Evolutionary conservation across 495 filamentous ascomycete genomes (phyloP), one percentile per base, ranked within the genome.

Genomic region (Darksidea phi): DNA sequence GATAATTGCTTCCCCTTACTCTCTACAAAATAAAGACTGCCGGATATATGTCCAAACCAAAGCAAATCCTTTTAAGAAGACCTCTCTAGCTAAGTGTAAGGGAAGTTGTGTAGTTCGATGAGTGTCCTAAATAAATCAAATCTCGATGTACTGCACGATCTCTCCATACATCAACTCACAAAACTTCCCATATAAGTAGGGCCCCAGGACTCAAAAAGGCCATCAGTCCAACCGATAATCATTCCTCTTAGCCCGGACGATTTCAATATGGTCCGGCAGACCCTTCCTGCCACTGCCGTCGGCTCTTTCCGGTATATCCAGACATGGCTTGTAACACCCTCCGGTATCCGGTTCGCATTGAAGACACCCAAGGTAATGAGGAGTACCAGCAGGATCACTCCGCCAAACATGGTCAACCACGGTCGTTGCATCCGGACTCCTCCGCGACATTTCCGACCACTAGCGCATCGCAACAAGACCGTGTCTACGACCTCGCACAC

Each of bases 201-300:
- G 23, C 41, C 23, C 54, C 54, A 57, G 18, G 1, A 15, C 4
- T 57, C 54, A 47, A 57, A 57, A 18, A 57, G 21, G 1, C 54
- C 54, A 47, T 57, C 54, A 28, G 37, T 57, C 54, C 54, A 57
- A 1, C 54, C 54, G 26, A 57, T 57, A 3, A 57, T 57, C 54
- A 57, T 57, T 46, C 54, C 54, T 26, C 54, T 25, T 1, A 57
- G 38, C 37, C 54, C 54, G 1, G 54, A 38, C 2, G 36, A 46
- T 18, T 23, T 57, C 11, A 57, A 21, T 11, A 2, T 2, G 13
- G 23, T 20, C 15, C n/a, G 10, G 26, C 54, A 57, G 18, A 57
- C 54, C 5, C 20, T 46, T 15, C 36, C 38, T 6, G 10, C 15
- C 5, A 12, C 24, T 57, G 38, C 54, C 43, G 20, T 45, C 3